Evolutionary conservation across 208 protist species (phyloP), one percentile per base, ranked within the genome.

Genomic region (Angomonas ambiguus): DNA sequence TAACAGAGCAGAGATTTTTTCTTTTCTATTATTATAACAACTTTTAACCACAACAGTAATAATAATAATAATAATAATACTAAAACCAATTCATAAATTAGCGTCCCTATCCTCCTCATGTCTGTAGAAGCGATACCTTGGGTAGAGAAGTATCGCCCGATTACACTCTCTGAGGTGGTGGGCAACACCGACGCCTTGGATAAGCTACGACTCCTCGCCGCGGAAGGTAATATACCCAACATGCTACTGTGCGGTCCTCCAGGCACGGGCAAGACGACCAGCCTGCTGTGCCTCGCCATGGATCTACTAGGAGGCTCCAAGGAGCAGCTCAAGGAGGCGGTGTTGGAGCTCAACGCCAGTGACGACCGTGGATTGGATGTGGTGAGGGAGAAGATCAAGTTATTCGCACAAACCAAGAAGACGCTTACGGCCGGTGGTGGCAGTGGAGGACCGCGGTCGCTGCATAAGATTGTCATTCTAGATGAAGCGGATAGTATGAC

Each of bases 401-500:
- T 90, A n/a, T 99, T 99, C 74, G 98, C 98, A 10, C 85, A 97
- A 69, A 97, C 93, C 0, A 96, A 95, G 64, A 95, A 97, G 61
- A 96, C 91, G 31, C 78, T 97, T 4, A 91, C 94, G 5, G 71
- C 82, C 27, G 77, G 60, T 53, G 78, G 58, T 2, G 77, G 62
- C 0, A 30, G 20, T 24, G 25, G 61, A 11, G 32, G 45, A n/a
- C 51, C 49, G 20, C 51, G 62, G 67, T 56, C 77, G 65, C 74
- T 93, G 0, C 94, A 98, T 84, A 99, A 99, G 75, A 96, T 99
- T 61, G 98, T 99, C 45, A 94, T 99, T 22, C 85, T 99, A 2
- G 99, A 99, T 70, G 99, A 99, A 86, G 98, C 98, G 5, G 99
- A 99, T 80, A 97, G 90, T 55, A 99, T 99, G 98, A 99, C 98